Percentiles rank a stretch among this genome's conserved stretches.
phyloP scores from a whole-genome alignment of 1,284 basidiomycete species.

The Lentinus polychrous region DNA sequence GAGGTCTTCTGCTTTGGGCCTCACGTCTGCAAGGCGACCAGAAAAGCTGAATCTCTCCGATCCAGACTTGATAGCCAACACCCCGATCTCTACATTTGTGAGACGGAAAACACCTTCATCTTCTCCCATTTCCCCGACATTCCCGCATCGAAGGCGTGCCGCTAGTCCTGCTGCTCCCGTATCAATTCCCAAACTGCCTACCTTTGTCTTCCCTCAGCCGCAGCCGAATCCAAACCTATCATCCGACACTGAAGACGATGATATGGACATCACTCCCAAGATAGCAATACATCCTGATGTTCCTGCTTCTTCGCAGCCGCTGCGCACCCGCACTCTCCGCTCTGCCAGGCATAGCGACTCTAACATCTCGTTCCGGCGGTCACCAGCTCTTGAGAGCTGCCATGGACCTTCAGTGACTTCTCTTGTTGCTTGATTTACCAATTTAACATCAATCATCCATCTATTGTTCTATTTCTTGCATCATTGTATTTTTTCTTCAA shows the following conservation, averaged over 20 bases:
- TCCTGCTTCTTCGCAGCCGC: background rate
- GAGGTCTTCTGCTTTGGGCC: constrained; percentile 17
- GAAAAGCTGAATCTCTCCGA: constrained; percentile 25
- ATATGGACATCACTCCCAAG: constrained; percentile 15
- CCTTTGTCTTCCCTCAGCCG: constrained; percentile 24
- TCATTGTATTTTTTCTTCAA: constrained; percentile 3
- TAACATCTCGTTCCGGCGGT: constrained; percentile 13
- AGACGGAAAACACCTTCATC: constrained; percentile 68
- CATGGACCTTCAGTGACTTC: constrained; percentile 12
- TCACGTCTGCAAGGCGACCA: constrained; percentile 15
- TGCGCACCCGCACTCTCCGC: constrained; percentile 5
- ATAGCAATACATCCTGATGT: background rate
- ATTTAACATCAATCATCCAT: background rate
- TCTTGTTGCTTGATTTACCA: constrained; percentile 15
- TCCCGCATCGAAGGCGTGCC: constrained; percentile 35
- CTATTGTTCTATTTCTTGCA: background rate
- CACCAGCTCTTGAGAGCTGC: constrained; percentile 13
- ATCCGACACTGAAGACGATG: constrained; percentile 27
- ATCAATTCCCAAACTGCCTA: constrained; percentile 50
- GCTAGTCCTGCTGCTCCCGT: constrained; percentile 41
- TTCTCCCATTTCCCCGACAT: constrained; percentile 63
- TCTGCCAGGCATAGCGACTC: constrained; percentile 18
- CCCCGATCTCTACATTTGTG: constrained; percentile 71
- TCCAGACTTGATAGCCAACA: constrained; percentile 37
- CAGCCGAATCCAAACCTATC: constrained; percentile 13